These are phyloP conservation scores for Chamaenerion angustifolium DNA, from an alignment of 345 rosid genomes.

Conservation along the genomic window DNA sequence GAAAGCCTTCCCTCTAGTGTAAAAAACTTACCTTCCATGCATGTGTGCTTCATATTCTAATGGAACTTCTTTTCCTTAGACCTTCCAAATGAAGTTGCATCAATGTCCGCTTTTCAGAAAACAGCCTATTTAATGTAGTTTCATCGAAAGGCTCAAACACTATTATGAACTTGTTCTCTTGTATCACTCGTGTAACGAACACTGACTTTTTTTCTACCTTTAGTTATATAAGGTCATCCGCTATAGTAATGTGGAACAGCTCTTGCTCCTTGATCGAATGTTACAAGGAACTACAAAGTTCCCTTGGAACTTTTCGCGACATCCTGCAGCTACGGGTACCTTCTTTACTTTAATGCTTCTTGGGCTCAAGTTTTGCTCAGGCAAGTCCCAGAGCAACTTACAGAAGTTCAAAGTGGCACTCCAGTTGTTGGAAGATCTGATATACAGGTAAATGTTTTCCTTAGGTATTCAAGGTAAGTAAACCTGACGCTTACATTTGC, in stretches of 20 bases:
- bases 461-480: neutral
- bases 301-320: constrained; percentile 87
- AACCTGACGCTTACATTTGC: too few relatives aligned
- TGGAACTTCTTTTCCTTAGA: too few relatives aligned
- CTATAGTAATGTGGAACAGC: constrained; percentile 88
- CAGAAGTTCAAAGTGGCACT: constrained; percentile 78
- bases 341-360: constrained; percentile 96
- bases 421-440: constrained; percentile 85
- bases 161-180: too few relatives aligned
- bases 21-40: too few relatives aligned
- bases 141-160: too few relatives aligned
- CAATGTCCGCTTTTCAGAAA: too few relatives aligned
- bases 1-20: too few relatives aligned
- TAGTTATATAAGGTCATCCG: constrained; percentile 60
- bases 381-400: constrained; percentile 76
- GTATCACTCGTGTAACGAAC: neutral
- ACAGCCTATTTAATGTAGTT: too few relatives aligned
- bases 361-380: constrained; percentile 88
- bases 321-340: constrained; percentile 95
- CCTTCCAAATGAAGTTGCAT: too few relatives aligned
- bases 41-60: too few relatives aligned
- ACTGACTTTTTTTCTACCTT: constrained; percentile 9
- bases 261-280: constrained; percentile 83
- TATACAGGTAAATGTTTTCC: constrained; percentile 66
- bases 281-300: constrained; percentile 75